Base-by-base conservation (phyloP, 441 rosid species). In the Brassica balearica region DNA sequence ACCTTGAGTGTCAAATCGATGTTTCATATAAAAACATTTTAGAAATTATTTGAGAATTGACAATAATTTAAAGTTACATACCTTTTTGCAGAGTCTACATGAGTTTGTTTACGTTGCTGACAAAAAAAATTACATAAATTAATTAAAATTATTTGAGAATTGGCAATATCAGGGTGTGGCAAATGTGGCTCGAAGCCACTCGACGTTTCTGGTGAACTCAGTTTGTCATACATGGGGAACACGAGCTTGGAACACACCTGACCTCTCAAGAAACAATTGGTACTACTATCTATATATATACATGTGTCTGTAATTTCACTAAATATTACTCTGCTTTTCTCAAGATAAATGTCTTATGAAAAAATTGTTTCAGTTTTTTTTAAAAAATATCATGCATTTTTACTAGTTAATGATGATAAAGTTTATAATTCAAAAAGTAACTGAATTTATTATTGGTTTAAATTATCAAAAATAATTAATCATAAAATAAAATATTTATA, bases 131-230 rank as follows among this genome's bases (percentile, higher is more conserved):
- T 34, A 34, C 38, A 34, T 34, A 0, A 6, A 34, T 34, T 6
- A 34, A 34, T 34, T 34, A 34, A 34, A 34, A 34, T 34, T 5
- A 34, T 34, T 34, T 34, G 38, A 34, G 7, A 27, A 6, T 20
- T 64, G 22, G n/a, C 12, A n/a, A 17, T 60, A 29, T 14, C 81
- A 78, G 81, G 76, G 77, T 58, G 73, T 78, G 4, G 23, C 68
- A 10, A 46, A 3, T 6, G n/a, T 29, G 8, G 25, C 10, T 43
- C 27, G 67, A 8, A 0, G 0, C 20, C 77, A 78, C 56, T 1
- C 3, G 29, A 59, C 62, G 22, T 20, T 19, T 58, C n/a, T 58
- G 27, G 62, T 58, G n/a, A 58, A 58, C 1, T 58, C 62, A 58
- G 62, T 58, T 19, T 19, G 27, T 23, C 62, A 58, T 58, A 9